Evolutionary conservation across 2,329 filamentous ascomycete species (phyloP), one percentile per base, ranked within the genome.

Genomic region (Trichophyton simii): DNA sequence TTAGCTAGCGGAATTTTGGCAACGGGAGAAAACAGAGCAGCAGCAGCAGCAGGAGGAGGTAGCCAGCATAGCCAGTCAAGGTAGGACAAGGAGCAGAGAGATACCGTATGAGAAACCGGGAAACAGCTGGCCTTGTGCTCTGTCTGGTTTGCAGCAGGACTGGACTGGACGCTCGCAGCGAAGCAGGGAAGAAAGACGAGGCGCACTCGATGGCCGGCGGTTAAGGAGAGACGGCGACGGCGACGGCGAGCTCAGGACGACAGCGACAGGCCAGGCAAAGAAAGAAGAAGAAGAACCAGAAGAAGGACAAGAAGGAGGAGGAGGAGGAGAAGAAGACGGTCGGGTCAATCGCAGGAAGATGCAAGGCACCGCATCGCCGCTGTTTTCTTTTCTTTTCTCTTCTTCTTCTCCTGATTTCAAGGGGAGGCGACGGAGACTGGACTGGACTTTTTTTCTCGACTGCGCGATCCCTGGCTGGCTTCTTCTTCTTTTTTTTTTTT

Each of bases 61-160:
- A 11, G 8, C 38, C 8, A 11, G 15, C 38, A 44, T 18, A 25
- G 20, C 25, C 25, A 34, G 25, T 28, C 25, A 52, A 25, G n/a
- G 34, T 52, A 54, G 48, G 48, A 54, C 48, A 54, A 54, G 28
- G 25, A 54, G 22, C 48, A 34, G 11, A 20, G n/a, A 54, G 9
- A 54, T 54, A 54, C 48, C 48, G 48, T n/a, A 60, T 54, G 44
- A 48, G 58, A 60, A 52, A 54, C 31, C 42, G 44, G 20, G 28
- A 60, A 54, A 48, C 22, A 9, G 42, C 13, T 22, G n/a, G 31
- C 22, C 48, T 22, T 28, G 15, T 13, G 22, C n/a, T 52, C 38
- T n/a, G 9, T 31, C 20, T 41, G 11, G 31, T 25, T 20, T 31
- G 34, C 18, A 22, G 34, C 57, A 46, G 38, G 55, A 28, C 25